phyloP scores from a whole-genome alignment of 495 filamentous ascomycete genomes.

The Penicillium bovifimosum region DNA sequence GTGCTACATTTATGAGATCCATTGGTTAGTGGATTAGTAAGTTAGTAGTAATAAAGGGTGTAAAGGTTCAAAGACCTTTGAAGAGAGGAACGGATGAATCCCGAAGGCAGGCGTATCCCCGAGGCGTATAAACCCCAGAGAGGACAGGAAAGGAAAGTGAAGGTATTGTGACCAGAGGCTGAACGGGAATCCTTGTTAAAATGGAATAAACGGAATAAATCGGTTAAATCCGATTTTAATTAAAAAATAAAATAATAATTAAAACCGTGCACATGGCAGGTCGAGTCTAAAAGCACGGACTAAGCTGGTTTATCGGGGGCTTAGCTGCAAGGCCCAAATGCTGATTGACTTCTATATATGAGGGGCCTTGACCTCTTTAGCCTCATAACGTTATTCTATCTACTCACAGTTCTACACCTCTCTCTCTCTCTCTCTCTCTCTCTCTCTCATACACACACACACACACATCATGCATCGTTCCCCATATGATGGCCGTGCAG shows the following conservation, averaged over 20 bases:
- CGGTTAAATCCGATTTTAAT: not conserved
- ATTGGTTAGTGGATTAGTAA: not conserved
- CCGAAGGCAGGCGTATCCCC: no score
- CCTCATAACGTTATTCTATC: not conserved
- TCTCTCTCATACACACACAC: no score
- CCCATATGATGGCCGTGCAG: constrained; percentile 29
- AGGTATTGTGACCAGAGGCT: constrained; percentile 2
- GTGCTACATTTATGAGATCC: constrained; percentile 6
- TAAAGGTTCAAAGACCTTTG: no score
- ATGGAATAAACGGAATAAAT: no score
- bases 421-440: no score
- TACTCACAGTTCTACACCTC: not conserved
- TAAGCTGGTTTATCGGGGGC: constrained; percentile 28
- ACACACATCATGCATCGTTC: constrained; percentile 42
- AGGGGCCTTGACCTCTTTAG: constrained; percentile 15
- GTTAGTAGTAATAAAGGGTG: no score
- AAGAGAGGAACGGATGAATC: no score
- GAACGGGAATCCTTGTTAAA: constrained; percentile 1
- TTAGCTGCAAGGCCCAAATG: constrained; percentile 30
- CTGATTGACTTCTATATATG: constrained; percentile 34
- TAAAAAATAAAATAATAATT: constrained; percentile 1
- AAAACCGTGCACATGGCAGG: constrained; percentile 10
- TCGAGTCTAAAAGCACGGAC: constrained; percentile 27
- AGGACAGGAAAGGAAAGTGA: no score
- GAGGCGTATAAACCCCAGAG: no score